Evolutionary conservation across 2,329 filamentous ascomycete species (phyloP).

Genomic region (Aspergillus sp.): DNA sequence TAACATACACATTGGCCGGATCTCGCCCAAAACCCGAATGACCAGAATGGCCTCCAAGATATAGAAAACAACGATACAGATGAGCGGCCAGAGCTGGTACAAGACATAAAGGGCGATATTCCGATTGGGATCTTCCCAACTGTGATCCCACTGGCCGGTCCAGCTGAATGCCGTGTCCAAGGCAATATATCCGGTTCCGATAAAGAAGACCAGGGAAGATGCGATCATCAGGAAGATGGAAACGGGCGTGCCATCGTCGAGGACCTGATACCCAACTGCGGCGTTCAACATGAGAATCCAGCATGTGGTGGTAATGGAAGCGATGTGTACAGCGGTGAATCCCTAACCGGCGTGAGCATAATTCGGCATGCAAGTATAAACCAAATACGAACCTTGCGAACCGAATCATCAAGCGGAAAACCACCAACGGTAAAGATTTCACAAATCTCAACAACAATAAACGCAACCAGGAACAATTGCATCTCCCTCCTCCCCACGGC

Average conservation of each 20-base stretch:
- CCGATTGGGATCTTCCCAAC: constrained; percentile 51
- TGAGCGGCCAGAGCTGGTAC: constrained; percentile 80
- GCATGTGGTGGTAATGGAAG: constrained; percentile 75
- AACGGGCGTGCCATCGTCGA: constrained; percentile 85
- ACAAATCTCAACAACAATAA: constrained; percentile 81
- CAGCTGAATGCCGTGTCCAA: constrained; percentile 86
- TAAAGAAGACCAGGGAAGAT: constrained; percentile 66
- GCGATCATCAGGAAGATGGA: constrained; percentile 68
- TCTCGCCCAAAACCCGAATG: constrained; percentile 76
- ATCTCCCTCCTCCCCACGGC: constrained; percentile 96
- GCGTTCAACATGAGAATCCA: constrained; percentile 93
- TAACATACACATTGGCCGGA: constrained; percentile 71
- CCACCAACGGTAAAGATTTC: constrained; percentile 94
- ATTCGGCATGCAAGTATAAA: background rate
- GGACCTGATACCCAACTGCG: constrained; percentile 81
- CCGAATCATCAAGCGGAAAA: constrained; percentile 65
- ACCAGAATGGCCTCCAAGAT: constrained; percentile 78
- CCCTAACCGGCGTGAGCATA: constrained; percentile 45
- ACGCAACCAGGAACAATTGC: constrained; percentile 84
- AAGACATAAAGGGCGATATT: constrained; percentile 87
- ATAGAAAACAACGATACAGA: constrained; percentile 86
- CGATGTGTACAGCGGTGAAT: constrained; percentile 86
- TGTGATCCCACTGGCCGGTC: constrained; percentile 69
- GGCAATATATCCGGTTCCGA: constrained; percentile 91
- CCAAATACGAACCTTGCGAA: constrained; percentile 56